These are phyloP conservation scores for Penicillium coprophilum DNA, from an alignment of 495 filamentous ascomycete species.

Conservation along the genomic window DNA sequence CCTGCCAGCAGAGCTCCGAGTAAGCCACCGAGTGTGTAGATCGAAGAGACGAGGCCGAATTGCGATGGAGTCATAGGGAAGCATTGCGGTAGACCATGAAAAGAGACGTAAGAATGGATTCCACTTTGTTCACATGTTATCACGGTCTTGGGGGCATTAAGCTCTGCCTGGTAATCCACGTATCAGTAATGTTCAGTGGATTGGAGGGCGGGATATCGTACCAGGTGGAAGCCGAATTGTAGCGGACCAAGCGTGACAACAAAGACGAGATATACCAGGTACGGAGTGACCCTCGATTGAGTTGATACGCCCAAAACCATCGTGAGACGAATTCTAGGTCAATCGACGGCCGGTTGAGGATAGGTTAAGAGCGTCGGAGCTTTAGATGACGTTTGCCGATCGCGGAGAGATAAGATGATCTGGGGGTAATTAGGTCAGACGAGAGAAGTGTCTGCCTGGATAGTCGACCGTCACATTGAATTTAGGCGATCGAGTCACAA, in stretches of 20 bases:
- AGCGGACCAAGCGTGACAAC: constrained; percentile 75
- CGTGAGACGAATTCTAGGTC: constrained; percentile 2
- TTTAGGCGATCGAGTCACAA: neutral
- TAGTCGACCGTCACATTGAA: neutral
- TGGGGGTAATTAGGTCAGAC: neutral
- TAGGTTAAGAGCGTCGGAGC: neutral
- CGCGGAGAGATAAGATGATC: neutral
- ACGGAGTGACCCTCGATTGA: constrained; percentile 50
- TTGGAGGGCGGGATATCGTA: constrained; percentile 34
- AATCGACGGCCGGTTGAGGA: neutral
- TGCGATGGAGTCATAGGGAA: constrained; percentile 75
- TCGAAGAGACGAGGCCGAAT: constrained; percentile 80
- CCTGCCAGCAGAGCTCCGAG: constrained; percentile 77
- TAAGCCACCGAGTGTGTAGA: constrained; percentile 89
- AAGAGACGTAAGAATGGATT: constrained; percentile 42
- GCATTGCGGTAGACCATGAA: constrained; percentile 62
- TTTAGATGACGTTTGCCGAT: constrained; percentile 1
- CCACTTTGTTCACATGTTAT: constrained; percentile 69
- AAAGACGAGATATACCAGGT: constrained; percentile 62
- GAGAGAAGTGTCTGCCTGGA: neutral
- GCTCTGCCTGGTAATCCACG: constrained; percentile 64
- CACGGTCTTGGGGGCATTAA: constrained; percentile 90
- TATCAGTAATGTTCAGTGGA: constrained; percentile 1
- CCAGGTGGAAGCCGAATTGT: constrained; percentile 93
- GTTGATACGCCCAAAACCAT: constrained; percentile 25